Percentiles rank a stretch among this genome's conserved stretches.
Evolutionary conservation across 176 grass and related monocot species (phyloP).

Genomic region (Aegilops bicornis): DNA sequence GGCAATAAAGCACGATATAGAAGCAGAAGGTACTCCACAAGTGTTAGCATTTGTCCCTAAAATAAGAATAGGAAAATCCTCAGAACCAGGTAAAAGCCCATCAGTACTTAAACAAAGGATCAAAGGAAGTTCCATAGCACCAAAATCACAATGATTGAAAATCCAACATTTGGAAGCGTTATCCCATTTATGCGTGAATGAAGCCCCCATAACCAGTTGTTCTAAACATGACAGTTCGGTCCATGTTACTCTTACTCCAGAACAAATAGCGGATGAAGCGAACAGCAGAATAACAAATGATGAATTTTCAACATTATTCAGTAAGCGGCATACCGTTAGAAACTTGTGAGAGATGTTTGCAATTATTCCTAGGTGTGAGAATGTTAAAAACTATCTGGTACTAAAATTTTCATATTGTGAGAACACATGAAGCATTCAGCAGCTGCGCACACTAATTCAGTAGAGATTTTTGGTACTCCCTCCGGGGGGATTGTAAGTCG

Average conservation of each 20-base stretch:
- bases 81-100: constrained; percentile 17
- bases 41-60: constrained; percentile 98
- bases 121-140: neutral
- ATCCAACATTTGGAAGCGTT: neutral
- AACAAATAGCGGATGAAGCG: constrained; percentile 3
- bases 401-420: neutral
- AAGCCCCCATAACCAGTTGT: neutral
- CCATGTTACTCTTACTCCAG: neutral
- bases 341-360: neutral
- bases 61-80: constrained; percentile 26
- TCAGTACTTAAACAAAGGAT: constrained; percentile 1
- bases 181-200: neutral
- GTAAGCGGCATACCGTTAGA: neutral
- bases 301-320: neutral
- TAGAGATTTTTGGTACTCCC: neutral
- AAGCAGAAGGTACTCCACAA: constrained; percentile 92
- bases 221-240: neutral
- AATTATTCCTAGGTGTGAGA: neutral
- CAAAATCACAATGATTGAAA: neutral
- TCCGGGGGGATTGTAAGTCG: too few species aligned
- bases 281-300: neutral
- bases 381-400: neutral
- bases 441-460: neutral
- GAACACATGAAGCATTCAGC: constrained; percentile 18
- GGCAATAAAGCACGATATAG: constrained; percentile 92